Base-by-base conservation (phyloP, 805 yeast genomes). In the Jamesozyma hellenica region DNA sequence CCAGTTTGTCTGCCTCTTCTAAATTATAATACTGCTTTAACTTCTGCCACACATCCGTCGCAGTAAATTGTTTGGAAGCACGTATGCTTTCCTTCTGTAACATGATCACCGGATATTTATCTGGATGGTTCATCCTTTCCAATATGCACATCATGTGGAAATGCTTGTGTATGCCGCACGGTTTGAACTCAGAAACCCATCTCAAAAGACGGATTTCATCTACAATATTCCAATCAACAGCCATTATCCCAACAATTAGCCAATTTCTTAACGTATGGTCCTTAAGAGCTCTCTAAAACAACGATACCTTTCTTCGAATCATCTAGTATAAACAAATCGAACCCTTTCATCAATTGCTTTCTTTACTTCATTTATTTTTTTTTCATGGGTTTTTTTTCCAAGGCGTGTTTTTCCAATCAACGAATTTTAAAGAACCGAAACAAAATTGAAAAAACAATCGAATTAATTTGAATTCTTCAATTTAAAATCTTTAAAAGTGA, bases 171-270 rank as follows among this genome's bases (percentile, higher is more conserved):
- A 55, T 52, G 1, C 94, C 94, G 0, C 77, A 79, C 0, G 92
- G 92, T 54, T 77, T 79, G 61, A 66, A 69, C 49, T 72, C 77
- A 47, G 85, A 75, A 1, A 79, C 66, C 36, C 82, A 72, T 40
- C 73, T 64, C 48, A 80, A 72, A 19, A 82, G 66, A 44, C 68
- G 66, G 27, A 75, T 73, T 51, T 82, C 88, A 42, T 79, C 81
- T 33, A 73, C 77, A 3, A 68, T 52, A 13, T 67, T 61, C 90
- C 92, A 82, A 39, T 56, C 55, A 13, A 49, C 46, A 5, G 47
- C 44, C 56, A 52, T 52, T 8, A 18, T 12, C 14, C n/a, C n/a
- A n/a, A n/a, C 27, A 7, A n/a, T n/a, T n/a, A n/a, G n/a, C n/a
- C n/a, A n/a, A n/a, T n/a, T n/a, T n/a, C n/a, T n/a, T n/a, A n/a